Conservation (phyloP, 75 land plant species). For the Adiantum capillusveneris region DNA sequence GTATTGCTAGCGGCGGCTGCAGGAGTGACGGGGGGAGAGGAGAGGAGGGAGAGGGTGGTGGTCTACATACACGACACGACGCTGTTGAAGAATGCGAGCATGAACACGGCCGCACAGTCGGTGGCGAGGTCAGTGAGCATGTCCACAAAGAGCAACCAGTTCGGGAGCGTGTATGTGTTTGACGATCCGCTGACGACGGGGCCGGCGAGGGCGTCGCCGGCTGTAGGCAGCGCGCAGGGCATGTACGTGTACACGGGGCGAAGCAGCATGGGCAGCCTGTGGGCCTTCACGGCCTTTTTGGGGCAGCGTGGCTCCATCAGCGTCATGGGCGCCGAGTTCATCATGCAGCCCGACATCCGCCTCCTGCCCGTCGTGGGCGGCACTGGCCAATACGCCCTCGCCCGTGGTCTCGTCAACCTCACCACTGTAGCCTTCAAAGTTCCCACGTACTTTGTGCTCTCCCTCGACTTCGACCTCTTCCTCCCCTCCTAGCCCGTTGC, state of each 20-base stretch:
- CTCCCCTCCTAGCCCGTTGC: too few relatives aligned
- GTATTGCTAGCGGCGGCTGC: too few relatives aligned
- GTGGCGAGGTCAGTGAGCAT: not conserved
- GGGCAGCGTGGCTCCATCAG: not conserved
- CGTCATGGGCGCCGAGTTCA: not conserved
- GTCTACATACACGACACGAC: not conserved
- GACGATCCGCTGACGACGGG: slow-evolving; percentile 1
- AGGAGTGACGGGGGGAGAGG: too few relatives aligned
- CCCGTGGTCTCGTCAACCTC: not conserved
- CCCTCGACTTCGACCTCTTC: not conserved
- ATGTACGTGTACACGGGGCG: not conserved
- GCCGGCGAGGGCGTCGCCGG: not conserved
- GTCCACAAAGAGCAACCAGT: not conserved
- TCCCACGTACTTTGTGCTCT: not conserved
- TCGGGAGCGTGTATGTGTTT: not conserved
- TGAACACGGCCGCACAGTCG: not conserved
- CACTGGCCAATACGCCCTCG: not conserved
- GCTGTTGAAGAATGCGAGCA: not conserved
- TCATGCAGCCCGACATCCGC: not conserved
- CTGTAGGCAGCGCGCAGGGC: not conserved
- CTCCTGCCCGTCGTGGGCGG: not conserved
- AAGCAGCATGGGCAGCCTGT: not conserved
- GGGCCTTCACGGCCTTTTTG: not conserved
- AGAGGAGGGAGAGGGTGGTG: not conserved
- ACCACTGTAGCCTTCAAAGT: not conserved